A percentile compares a stretch with the other conserved stretches of the same genome.
Conservation (phyloP, 169 alveolate species). For the Cryptosporidium canis region DNA sequence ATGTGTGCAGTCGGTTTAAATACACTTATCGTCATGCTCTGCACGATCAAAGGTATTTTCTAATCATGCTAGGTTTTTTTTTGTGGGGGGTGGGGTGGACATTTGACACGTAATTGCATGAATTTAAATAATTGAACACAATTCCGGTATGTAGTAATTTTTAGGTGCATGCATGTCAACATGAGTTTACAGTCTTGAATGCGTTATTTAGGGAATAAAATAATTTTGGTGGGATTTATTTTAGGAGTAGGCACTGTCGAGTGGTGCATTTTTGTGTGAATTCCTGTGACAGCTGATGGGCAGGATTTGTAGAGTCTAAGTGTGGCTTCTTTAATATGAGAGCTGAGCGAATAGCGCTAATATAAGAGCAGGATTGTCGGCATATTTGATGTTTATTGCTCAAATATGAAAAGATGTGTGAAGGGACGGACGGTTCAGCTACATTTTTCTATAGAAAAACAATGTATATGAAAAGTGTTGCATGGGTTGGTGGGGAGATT, state of each 20-base stretch:
- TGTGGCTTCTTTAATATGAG: too few relatives aligned
- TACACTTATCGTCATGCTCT: too few relatives aligned
- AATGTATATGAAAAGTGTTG: background rate
- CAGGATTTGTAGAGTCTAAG: too few relatives aligned
- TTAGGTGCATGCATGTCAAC: background rate
- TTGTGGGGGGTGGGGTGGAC: background rate
- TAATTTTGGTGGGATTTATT: background rate
- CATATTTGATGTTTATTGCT: too few relatives aligned
- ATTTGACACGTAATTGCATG: constrained; percentile 2
- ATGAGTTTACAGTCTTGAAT: background rate
- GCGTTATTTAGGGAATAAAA: background rate
- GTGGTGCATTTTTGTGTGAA: too few relatives aligned
- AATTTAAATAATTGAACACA: background rate
- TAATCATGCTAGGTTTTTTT: background rate
- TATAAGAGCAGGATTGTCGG: too few relatives aligned
- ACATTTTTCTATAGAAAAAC: background rate
- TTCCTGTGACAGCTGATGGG: too few relatives aligned
- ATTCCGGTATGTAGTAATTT: background rate
- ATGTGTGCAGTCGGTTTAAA: too few relatives aligned
- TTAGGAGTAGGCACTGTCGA: background rate
- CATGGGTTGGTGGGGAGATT: background rate
- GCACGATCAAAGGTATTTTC: background rate
- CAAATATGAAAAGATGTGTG: background rate
- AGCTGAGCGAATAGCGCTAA: too few relatives aligned
- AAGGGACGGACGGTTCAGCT: background rate